Evolutionary conservation across 768 basidiomycete species (phyloP).

Genomic region (Pisolithus microcarpus): DNA sequence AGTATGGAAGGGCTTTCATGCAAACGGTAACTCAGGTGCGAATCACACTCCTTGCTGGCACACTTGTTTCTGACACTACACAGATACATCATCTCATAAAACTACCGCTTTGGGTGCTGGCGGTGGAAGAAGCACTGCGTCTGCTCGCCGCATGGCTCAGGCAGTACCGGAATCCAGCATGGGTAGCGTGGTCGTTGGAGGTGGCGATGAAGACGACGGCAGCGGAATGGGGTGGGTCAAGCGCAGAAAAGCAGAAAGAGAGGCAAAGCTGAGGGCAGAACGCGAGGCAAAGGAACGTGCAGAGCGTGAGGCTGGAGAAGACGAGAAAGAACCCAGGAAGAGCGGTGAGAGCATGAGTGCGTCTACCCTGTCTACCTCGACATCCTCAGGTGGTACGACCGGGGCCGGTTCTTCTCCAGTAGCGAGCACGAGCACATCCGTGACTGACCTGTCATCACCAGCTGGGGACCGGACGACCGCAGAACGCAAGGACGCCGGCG

Average conservation of each 20-base stretch:
- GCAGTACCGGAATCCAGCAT: constrained; percentile 20
- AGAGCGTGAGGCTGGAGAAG: constrained; percentile 17
- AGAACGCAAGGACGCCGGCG: not conserved
- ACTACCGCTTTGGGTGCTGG: constrained; percentile 16
- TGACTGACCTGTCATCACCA: not conserved
- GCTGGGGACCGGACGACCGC: not conserved
- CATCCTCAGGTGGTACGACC: constrained; percentile 13
- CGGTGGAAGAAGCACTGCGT: constrained; percentile 3
- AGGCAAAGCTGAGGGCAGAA: constrained; percentile 29
- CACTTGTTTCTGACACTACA: constrained; percentile 4
- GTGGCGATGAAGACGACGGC: constrained; percentile 64
- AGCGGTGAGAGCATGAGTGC: constrained; percentile 15
- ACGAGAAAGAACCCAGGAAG: constrained; percentile 12
- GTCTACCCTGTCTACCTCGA: constrained; percentile 18
- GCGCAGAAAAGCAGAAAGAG: constrained; percentile 52
- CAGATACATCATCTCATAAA: constrained; percentile 18
- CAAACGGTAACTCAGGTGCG: constrained; percentile 25
- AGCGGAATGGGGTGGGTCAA: constrained; percentile 84
- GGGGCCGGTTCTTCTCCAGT: not conserved
- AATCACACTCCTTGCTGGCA: constrained; percentile 8
- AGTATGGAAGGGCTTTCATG: constrained; percentile 22
- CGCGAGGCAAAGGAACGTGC: constrained; percentile 11
- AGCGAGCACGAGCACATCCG: constrained; percentile 1
- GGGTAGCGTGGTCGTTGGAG: constrained; percentile 18
- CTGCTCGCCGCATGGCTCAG: constrained; percentile 14